Evolutionary conservation across 2,329 filamentous ascomycete genomes (phyloP).

Genomic region (Aspergillus quadrilineatus): DNA sequence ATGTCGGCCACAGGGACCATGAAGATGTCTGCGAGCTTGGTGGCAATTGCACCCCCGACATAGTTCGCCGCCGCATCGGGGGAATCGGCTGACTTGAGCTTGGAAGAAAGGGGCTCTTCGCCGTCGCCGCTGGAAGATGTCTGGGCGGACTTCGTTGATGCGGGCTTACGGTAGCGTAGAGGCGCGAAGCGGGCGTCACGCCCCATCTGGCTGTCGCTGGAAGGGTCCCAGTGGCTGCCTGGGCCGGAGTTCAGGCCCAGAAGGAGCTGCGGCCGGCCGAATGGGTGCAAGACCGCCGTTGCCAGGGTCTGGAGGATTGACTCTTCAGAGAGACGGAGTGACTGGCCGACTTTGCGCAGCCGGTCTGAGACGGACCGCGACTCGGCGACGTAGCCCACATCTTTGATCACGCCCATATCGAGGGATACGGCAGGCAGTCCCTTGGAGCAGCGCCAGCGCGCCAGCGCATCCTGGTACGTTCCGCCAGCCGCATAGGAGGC

Average conservation of each 20-base stretch:
- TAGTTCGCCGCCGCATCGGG: neutral
- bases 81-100: neutral
- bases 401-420: conserved; percentile 32
- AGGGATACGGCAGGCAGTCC: conserved; percentile 23
- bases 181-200: neutral
- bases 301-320: neutral
- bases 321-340: neutral
- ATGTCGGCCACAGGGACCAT: conserved; percentile 32
- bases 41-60: conserved; percentile 16
- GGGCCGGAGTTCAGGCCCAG: neutral
- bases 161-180: neutral
- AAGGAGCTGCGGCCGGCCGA: neutral
- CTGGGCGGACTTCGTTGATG: neutral
- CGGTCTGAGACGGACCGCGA: neutral
- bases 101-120: neutral
- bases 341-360: neutral
- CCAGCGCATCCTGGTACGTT: conserved; percentile 40
- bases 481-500: conserved; percentile 46
- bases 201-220: neutral
- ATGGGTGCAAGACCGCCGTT: neutral
- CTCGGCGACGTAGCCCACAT: conserved; percentile 35
- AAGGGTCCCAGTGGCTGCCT: neutral
- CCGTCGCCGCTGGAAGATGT: too few relatives aligned
- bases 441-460: conserved; percentile 22
- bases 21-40: conserved; percentile 36